These are phyloP conservation scores for Aspergillus bridgeri DNA, from an alignment of 495 filamentous ascomycete genomes.

Conservation along the genomic window DNA sequence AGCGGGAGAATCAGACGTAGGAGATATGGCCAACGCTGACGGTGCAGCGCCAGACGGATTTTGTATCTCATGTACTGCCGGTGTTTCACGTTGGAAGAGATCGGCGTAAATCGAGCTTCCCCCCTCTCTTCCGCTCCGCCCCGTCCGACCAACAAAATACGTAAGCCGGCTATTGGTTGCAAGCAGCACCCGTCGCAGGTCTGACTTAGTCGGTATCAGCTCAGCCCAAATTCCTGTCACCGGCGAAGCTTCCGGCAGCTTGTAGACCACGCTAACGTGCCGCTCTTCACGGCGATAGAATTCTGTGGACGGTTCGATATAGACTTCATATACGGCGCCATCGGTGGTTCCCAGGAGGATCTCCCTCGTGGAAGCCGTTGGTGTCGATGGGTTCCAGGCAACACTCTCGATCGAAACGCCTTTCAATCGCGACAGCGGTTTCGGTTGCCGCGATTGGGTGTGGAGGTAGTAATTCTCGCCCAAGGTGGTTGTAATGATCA, in stretches of 20 bases:
- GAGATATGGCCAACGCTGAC: constrained; percentile 69
- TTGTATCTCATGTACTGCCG: constrained; percentile 65
- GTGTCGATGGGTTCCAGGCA: constrained; percentile 96
- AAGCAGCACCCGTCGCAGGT: constrained; percentile 71
- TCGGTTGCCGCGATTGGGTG: constrained; percentile 84
- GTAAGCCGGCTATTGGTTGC: constrained; percentile 70
- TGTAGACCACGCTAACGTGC: constrained; percentile 79
- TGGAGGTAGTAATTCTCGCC: constrained; percentile 98
- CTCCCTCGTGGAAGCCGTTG: constrained; percentile 89
- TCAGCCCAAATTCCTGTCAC: constrained; percentile 84
- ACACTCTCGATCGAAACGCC: constrained; percentile 83
- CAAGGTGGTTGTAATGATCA: constrained; percentile 84
- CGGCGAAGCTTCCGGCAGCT: constrained; percentile 67
- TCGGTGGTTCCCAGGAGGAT: constrained; percentile 91
- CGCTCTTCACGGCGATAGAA: constrained; percentile 94
- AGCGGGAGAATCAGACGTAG: constrained; percentile 48
- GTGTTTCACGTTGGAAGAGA: constrained; percentile 83
- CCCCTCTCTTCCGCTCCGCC: constrained; percentile 71
- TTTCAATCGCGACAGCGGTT: constrained; percentile 76
- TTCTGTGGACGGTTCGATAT: constrained; percentile 87
- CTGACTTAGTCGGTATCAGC: constrained; percentile 57
- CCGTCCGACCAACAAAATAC: constrained; percentile 74
- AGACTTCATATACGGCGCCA: constrained; percentile 93
- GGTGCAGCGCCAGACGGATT: constrained; percentile 51
- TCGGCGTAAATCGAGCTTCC: constrained; percentile 77